A percentile compares a stretch with the other conserved stretches of the same genome.
phyloP scores from a whole-genome alignment of 768 basidiomycete species.

The Phanerodontia chrysosporium region DNA sequence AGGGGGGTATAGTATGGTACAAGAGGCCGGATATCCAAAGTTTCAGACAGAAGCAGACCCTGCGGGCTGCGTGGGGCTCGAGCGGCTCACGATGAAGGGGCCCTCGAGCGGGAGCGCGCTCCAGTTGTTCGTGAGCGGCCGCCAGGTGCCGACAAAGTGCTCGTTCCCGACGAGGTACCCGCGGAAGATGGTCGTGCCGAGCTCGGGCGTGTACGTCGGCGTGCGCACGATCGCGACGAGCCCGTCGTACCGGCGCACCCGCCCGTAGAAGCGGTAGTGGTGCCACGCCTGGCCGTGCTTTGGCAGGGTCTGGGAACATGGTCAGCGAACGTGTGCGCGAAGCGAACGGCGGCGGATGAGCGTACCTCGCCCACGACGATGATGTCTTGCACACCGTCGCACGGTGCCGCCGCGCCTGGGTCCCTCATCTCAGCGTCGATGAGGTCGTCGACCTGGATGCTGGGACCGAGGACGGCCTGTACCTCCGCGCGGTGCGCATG shows the following conservation, averaged over 20 bases:
- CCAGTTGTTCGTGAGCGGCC: slow-evolving; percentile 41
- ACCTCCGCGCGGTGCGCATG: not conserved
- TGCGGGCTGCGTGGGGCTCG: not conserved
- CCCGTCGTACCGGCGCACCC: slow-evolving; percentile 35
- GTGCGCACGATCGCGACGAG: slow-evolving; percentile 32
- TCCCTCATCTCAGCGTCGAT: slow-evolving; percentile 1
- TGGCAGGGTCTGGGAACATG: slow-evolving; percentile 40
- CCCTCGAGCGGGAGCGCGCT: slow-evolving; percentile 54
- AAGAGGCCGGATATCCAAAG: not conserved
- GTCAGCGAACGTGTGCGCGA: not conserved
- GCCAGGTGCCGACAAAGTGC: slow-evolving; percentile 73
- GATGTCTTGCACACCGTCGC: slow-evolving; percentile 57
- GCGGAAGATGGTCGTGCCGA: slow-evolving; percentile 47
- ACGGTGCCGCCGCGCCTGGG: slow-evolving; percentile 20
- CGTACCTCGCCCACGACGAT: slow-evolving; percentile 55
- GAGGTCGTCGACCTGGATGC: not conserved
- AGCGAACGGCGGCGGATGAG: not conserved
- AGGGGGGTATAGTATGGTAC: not conserved
- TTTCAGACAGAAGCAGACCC: no score
- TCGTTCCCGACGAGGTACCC: slow-evolving; percentile 65
- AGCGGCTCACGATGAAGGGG: slow-evolving; percentile 53
- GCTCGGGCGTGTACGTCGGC: slow-evolving; percentile 11
- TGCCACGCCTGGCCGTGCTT: slow-evolving; percentile 34
- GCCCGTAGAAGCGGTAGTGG: slow-evolving; percentile 30
- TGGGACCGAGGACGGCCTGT: not conserved